Evolutionary conservation across 495 filamentous ascomycete genomes (phyloP), one percentile per base, ranked within the genome.

Genomic region (Cercophora samala): DNA sequence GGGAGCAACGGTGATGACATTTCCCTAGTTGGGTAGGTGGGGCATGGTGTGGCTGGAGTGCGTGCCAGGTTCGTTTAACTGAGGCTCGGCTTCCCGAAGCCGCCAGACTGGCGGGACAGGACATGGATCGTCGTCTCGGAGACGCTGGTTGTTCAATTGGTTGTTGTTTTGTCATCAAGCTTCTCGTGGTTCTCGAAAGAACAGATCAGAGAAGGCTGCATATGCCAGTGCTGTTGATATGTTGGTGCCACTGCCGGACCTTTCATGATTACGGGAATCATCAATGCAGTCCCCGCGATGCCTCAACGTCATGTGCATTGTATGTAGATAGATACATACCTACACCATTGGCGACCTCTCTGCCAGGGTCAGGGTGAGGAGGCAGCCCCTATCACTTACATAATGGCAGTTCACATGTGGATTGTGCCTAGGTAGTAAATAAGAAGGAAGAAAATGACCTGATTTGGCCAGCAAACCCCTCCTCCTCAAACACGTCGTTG

Each of bases 51-150:
- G 64, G 25, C 53, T 59, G 54, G 19, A 9, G 5, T 29, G n/a
- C 52, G 61, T 61, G 42, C 64, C 68, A 67, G 68, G 64, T 37
- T 21, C 24, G 24, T 3, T 17, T 64, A 60, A 70, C 65, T 70
- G 68, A 70, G 65, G 68, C 65, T 62, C 58, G 58, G 60, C 64
- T 62, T 64, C 68, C 65, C 68, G 68, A 70, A 70, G 22, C 17
- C 15, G 37, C 53, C 29, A 63, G 64, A 70, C 64, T 70, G 68
- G 60, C 11, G 18, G 62, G 25, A 29, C 64, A 60, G 46, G 25
- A 17, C 26, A 65, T 62, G 60, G 60, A 62, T 62, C 58, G 25
- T 60, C 58, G 37, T 46, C 9, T n/a, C 37, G 37, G 5, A 46
- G 37, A 46, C 15, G 37, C 37, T 46, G 37, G 37, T 17, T 46